These are phyloP conservation scores for Silene vulgaris DNA, from an alignment of 179 eudicot species.

Conservation along the genomic window DNA sequence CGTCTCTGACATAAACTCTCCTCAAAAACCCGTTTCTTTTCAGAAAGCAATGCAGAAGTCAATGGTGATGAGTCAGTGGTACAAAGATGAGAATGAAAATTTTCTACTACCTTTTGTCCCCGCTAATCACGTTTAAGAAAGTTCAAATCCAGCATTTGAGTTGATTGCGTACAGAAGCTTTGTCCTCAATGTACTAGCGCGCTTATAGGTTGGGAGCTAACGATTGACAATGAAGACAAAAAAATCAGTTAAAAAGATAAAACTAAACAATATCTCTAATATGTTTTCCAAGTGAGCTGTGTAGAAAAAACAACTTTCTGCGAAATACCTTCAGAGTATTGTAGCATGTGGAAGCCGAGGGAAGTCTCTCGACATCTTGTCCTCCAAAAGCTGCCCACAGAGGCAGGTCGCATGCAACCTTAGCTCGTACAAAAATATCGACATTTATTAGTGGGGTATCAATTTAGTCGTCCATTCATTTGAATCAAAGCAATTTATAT, in stretches of 20 bases:
- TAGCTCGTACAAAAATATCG: slow-evolving; percentile 6
- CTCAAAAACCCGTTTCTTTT: background rate
- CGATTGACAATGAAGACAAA: slow-evolving; percentile 17
- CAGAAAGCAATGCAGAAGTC: background rate
- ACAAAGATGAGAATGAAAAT: background rate
- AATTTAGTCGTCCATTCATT: background rate
- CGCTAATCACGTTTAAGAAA: slow-evolving; percentile 40
- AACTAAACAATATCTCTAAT: background rate
- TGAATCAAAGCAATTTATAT: background rate
- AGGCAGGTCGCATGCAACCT: slow-evolving; percentile 85
- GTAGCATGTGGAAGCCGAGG: slow-evolving; percentile 97
- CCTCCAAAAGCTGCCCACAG: slow-evolving; percentile 92
- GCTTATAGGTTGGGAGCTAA: slow-evolving; percentile 92
- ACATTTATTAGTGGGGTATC: background rate
- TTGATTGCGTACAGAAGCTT: slow-evolving; percentile 91
- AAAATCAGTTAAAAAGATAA: slow-evolving; percentile 4
- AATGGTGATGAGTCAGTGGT: background rate
- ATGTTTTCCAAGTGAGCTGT: background rate
- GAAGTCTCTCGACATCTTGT: slow-evolving; percentile 95
- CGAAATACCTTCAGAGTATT: slow-evolving; percentile 69
- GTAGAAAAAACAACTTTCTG: background rate
- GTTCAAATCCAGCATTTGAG: slow-evolving; percentile 96
- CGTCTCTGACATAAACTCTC: background rate
- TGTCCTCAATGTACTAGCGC: slow-evolving; percentile 71
- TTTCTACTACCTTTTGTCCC: slow-evolving; percentile 24